Base-by-base conservation (phyloP, 2,329 filamentous ascomycete species). In the Neofusicoccum kwambonambiense region DNA sequence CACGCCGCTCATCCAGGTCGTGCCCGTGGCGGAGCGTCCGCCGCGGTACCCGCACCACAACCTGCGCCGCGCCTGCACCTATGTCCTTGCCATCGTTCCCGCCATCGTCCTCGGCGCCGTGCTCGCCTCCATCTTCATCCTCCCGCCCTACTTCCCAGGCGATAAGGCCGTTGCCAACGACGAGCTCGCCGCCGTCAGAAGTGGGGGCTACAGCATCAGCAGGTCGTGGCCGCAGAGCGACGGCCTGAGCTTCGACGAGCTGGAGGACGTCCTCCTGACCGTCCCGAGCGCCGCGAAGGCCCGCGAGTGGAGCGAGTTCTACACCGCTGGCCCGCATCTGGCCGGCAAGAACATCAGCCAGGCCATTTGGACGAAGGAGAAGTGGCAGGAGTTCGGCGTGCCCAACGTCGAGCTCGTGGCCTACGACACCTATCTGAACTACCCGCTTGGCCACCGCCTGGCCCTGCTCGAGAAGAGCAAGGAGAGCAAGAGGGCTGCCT, bases 1-100 rank as follows among this genome's bases (percentile, higher is more conserved):
- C 64, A 90, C 88, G 58, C 89, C 90, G 65, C 82, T 92, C 70
- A 84, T 92, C 67, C 82, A 87, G 70, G 87, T 85, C 60, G 85
- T 91, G 66, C 83, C 69, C 81, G 81, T 65, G 75, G 84, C 66
- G 80, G 81, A 70, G 81, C 77, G 68, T 81, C 87, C 69, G 88
- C 73, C 76, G 64, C 75, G 78, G 52, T 80, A 80, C 65, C 74
- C 76, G 6, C 87, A 90, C 69, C 81, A 84, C 68, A 84, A 83
- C 34, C 74, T 88, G 51, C 87, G 89, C 58, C 86, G 88, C 65
- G 86, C 90, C 75, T 91, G 87, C 74, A 89, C 87, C 47, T 80
- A 90, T 64, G 82, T 84, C 22, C 73, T 82, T 35, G 70, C 71
- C 22, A 67, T 71, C 41, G 70, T 78, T 5, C 76, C 79, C n/a